phyloP scores from a whole-genome alignment of 2,329 filamentous ascomycete genomes.

The Cladosporium halotolerans region DNA sequence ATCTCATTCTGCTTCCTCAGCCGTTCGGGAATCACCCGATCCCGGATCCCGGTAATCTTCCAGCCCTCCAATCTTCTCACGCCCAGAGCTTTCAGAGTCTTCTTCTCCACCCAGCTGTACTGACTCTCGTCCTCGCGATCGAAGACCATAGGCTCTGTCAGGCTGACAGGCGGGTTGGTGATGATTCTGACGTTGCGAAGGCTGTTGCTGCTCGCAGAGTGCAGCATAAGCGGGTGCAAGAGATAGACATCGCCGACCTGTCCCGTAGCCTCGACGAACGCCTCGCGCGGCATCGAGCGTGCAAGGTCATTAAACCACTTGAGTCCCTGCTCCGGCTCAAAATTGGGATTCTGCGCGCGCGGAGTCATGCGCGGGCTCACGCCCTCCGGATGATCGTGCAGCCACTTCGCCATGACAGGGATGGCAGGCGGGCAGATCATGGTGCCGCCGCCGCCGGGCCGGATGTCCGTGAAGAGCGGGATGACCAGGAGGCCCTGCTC shows the following conservation, averaged over 20 bases:
- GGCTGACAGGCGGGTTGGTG: constrained; percentile 49
- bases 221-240: constrained; percentile 56
- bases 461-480: constrained; percentile 60
- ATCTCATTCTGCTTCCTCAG: constrained; percentile 44
- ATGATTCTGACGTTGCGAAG: constrained; percentile 46
- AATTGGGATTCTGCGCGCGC: constrained; percentile 42
- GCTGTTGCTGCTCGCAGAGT: constrained; percentile 48
- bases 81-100: constrained; percentile 47
- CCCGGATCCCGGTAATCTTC: constrained; percentile 46
- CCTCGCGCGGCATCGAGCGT: constrained; percentile 25
- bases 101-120: constrained; percentile 52
- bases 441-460: constrained; percentile 56
- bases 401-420: constrained; percentile 49
- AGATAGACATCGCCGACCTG: constrained; percentile 52
- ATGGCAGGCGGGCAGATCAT: constrained; percentile 58
- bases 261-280: constrained; percentile 52
- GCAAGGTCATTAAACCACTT: constrained; percentile 42
- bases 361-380: constrained; percentile 61
- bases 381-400: constrained; percentile 57
- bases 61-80: constrained; percentile 46
- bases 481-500: constrained; percentile 65
- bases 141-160: constrained; percentile 49
- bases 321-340: constrained; percentile 38
- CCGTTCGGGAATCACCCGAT: constrained; percentile 46
- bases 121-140: constrained; percentile 40